These are phyloP conservation scores for Tulasnella calospora DNA, from an alignment of 768 basidiomycete species.

Conservation along the genomic window DNA sequence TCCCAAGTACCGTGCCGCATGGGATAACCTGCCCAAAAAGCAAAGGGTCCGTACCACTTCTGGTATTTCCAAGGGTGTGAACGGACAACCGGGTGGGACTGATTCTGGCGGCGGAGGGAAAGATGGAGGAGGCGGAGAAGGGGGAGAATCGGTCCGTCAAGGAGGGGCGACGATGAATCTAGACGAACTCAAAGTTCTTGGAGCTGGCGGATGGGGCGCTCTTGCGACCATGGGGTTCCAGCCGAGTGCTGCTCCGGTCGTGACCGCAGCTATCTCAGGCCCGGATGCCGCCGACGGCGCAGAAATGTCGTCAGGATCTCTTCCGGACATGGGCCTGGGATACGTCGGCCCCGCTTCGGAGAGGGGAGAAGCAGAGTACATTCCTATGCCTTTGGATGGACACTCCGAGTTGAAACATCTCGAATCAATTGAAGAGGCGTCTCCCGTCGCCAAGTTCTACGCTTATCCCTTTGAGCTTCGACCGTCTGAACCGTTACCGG, in stretches of 20 bases:
- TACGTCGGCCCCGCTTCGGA: constrained; percentile 22
- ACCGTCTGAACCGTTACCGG: constrained; percentile 25
- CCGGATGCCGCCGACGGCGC: neutral
- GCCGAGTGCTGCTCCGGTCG: neutral
- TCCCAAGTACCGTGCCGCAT: constrained; percentile 64
- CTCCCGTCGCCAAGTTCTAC: constrained; percentile 20
- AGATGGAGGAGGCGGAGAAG: neutral
- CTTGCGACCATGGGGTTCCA: constrained; percentile 14
- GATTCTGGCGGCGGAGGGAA: constrained; percentile 4
- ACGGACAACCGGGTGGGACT: constrained; percentile 24
- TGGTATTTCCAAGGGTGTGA: neutral
- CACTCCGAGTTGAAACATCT: constrained; percentile 77
- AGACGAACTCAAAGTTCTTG: constrained; percentile 58
- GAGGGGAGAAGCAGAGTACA: constrained; percentile 64
- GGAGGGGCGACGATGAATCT: constrained; percentile 44
- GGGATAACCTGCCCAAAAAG: constrained; percentile 50
- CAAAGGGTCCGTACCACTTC: neutral
- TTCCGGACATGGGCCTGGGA: constrained; percentile 23
- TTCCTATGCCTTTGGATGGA: constrained; percentile 77
- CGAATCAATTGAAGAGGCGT: constrained; percentile 36
- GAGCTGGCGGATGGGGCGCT: constrained; percentile 53
- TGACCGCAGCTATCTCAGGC: constrained; percentile 1
- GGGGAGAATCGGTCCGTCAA: neutral
- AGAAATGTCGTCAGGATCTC: constrained; percentile 6
- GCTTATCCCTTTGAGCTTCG: constrained; percentile 5